Evolutionary conservation across 2,329 filamentous ascomycete species (phyloP), one percentile per base, ranked within the genome.

Genomic region (Teratosphaeria gauchensis): DNA sequence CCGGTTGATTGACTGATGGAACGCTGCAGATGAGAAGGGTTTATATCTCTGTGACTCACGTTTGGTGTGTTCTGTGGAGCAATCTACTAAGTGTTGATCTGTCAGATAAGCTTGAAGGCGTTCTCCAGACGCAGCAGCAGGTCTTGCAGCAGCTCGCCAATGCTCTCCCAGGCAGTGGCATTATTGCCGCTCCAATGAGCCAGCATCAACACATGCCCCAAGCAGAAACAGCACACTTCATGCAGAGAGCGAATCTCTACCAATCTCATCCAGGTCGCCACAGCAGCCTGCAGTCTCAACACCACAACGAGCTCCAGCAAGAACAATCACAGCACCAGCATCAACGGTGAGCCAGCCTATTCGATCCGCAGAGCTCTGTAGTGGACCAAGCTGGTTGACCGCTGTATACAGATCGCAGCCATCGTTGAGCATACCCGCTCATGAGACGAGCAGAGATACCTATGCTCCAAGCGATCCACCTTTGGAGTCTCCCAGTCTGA

Each of bases 401-500:
- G 42, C 42, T 48, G 19, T 19, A n/a, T 48, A 9, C n/a, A 48
- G 52, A 31, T 65, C 63, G 14, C 60, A 65, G 33, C 62, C 59
- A 28, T 60, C 61, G 4, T 57, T 65, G 31, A 63, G 65, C 11
- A 12, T 64, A 16, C 60, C 64, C 3, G 56, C 58, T 6, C 46
- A 55, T 7, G n/a, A 58, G n/a, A 58, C 53, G 21, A 61, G 46
- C 52, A 32, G 54, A 59, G 69, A 68, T 24, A 38, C 65, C 7
- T 75, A 74, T 60, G 63, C 65, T 16, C 60, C 68, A 14, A 66
- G 65, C 12, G 69, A 72, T 58, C 69, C 74, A 51, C 77, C 80
- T 9, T 72, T 87, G 35, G 80, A 82, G 56, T 84, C 85, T 1
- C 83, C 85, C 0, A 80, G 77, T 28, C 75, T 84, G 28, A 80